Percentiles rank a stretch among this genome's conserved stretches.
These are phyloP conservation scores for Artemisia annua DNA, from an alignment of 129 eudicot genomes.

Conservation along the genomic window DNA sequence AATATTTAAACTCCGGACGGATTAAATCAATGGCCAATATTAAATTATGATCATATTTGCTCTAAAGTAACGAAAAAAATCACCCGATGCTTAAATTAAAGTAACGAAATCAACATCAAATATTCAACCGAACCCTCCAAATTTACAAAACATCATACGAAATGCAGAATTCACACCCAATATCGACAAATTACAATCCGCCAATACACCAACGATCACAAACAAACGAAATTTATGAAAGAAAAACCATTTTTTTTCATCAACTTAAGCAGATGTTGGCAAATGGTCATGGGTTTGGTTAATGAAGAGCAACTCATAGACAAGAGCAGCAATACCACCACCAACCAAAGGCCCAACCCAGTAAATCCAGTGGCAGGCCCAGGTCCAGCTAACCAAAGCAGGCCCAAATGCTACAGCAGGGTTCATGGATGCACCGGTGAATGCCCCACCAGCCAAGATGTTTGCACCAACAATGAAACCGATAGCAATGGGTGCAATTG, in stretches of 20 bases:
- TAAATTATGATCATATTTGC: too few species aligned
- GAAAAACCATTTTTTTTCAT: background rate
- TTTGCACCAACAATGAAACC: constrained; percentile 68
- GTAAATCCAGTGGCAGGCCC: constrained; percentile 56
- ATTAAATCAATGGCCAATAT: too few species aligned
- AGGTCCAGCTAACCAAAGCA: constrained; percentile 58
- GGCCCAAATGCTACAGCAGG: constrained; percentile 64
- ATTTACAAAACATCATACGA: constrained; percentile 15
- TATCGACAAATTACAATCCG: constrained; percentile 16
- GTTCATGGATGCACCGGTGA: constrained; percentile 68
- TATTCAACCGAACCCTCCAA: background rate
- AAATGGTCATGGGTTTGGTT: constrained; percentile 54
- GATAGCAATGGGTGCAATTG: constrained; percentile 53
- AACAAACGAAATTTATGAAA: constrained; percentile 22
- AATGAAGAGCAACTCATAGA: constrained; percentile 52
- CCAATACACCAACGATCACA: constrained; percentile 15
- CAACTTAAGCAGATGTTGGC: constrained; percentile 40
- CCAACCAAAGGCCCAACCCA: constrained; percentile 68
- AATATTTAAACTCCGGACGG: too few species aligned
- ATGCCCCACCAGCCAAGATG: constrained; percentile 63
- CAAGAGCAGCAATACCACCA: constrained; percentile 57
- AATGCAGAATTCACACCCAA: constrained; percentile 22
- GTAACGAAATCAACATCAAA: constrained; percentile 5
- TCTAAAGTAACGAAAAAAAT: background rate
- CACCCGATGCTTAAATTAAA: background rate